Evolutionary conservation across 306 rosid genomes (phyloP).

Genomic region (Dicorynia guianensis): DNA sequence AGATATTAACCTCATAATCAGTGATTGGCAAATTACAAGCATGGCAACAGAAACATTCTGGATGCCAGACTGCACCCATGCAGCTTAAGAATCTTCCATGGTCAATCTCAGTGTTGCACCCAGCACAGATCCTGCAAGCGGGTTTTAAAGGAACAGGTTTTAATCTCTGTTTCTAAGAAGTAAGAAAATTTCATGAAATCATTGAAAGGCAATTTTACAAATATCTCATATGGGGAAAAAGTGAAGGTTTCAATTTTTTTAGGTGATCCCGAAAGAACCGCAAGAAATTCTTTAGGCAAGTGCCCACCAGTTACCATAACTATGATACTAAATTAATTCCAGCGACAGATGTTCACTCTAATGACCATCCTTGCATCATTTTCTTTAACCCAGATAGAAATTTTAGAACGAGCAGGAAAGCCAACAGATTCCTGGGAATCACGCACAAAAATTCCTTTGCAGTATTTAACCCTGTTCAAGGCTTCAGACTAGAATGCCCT

Average conservation of each 20-base stretch:
- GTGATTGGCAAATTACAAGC: constrained; percentile 85
- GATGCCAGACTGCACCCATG: constrained; percentile 89
- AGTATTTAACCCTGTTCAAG: constrained; percentile 11
- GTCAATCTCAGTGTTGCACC: constrained; percentile 86
- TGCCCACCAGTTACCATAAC: constrained; percentile 17
- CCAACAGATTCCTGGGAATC: background rate
- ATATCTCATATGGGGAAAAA: constrained; percentile 11
- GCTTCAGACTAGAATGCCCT: constrained; percentile 5
- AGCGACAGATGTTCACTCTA: constrained; percentile 15
- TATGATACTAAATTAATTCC: constrained; percentile 11
- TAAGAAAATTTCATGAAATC: constrained; percentile 22
- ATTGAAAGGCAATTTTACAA: constrained; percentile 17
- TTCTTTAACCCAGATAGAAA: constrained; percentile 30
- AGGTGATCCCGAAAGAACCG: constrained; percentile 14
- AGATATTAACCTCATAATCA: constrained; percentile 75
- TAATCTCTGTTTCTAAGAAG: constrained; percentile 1
- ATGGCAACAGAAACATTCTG: constrained; percentile 84
- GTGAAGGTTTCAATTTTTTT: constrained; percentile 19
- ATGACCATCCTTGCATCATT: constrained; percentile 13
- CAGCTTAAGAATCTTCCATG: constrained; percentile 79
- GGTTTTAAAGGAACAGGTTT: constrained; percentile 39
- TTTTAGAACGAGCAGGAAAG: background rate
- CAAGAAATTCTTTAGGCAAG: constrained; percentile 18
- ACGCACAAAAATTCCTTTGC: constrained; percentile 21
- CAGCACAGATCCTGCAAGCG: constrained; percentile 81